These are phyloP conservation scores for Candida orba DNA, from an alignment of 805 yeast species.

Conservation along the genomic window DNA sequence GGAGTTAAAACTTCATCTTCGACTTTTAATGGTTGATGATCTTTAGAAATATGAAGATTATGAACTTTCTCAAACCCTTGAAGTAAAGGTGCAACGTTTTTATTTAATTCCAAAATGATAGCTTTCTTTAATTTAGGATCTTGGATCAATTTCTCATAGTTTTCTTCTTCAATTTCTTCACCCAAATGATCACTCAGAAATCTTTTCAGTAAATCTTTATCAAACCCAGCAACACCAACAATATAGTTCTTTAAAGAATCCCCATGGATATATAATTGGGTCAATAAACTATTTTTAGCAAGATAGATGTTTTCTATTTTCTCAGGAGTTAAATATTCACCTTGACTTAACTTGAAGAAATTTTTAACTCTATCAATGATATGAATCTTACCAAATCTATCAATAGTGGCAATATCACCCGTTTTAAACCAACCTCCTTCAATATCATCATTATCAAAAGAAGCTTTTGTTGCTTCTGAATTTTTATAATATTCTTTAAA, in stretches of 20 bases:
- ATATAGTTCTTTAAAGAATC: constrained; percentile 44
- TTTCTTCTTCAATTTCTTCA: constrained; percentile 3
- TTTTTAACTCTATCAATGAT: constrained; percentile 62
- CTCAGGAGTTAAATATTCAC: constrained; percentile 60
- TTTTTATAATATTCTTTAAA: constrained; percentile 45
- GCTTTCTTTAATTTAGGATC: constrained; percentile 19
- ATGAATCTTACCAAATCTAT: constrained; percentile 28
- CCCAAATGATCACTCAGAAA: constrained; percentile 9
- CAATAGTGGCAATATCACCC: constrained; percentile 45
- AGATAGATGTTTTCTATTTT: constrained; percentile 52
- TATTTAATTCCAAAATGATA: constrained; percentile 33
- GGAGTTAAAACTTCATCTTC: constrained; percentile 62
- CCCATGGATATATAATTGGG: constrained; percentile 49
- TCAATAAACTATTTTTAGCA: constrained; percentile 32
- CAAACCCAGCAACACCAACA: constrained; percentile 51
- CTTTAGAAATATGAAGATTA: constrained; percentile 35
- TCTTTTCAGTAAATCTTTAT: constrained; percentile 27
- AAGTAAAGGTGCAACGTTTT: constrained; percentile 29
- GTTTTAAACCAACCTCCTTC: constrained; percentile 45
- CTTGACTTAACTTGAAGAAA: constrained; percentile 53
- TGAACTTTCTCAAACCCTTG: constrained; percentile 61
- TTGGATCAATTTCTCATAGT: constrained; percentile 10
- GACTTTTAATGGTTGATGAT: constrained; percentile 50
- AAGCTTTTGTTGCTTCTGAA: constrained; percentile 38
- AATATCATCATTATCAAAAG: constrained; percentile 32